A percentile compares a stretch with the other conserved stretches of the same genome.
These are phyloP conservation scores for Phytomonas francai DNA, from an alignment of 208 protist genomes.

Conservation along the genomic window DNA sequence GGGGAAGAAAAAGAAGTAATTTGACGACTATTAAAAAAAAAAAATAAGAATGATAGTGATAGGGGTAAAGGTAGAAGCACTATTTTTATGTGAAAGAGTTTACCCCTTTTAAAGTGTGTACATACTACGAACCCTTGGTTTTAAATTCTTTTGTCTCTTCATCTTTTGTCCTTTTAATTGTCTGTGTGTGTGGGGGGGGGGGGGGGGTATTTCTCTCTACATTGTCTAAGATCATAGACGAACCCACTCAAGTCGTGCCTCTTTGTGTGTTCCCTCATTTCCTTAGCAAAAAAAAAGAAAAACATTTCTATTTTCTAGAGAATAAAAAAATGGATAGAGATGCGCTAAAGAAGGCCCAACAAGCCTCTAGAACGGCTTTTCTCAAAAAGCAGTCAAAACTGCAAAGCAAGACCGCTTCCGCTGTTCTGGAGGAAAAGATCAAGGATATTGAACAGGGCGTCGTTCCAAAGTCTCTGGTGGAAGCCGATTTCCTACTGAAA, in stretches of 20 bases:
- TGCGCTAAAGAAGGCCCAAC: constrained; percentile 37
- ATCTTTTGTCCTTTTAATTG: constrained; percentile 2
- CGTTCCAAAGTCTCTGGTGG: constrained; percentile 36
- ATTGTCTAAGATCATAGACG: not conserved
- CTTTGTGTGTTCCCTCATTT: not conserved
- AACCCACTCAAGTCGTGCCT: not conserved
- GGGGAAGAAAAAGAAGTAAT: not conserved
- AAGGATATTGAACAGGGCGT: constrained; percentile 74
- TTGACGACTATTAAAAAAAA: not conserved
- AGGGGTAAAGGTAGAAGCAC: not conserved
- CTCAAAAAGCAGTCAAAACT: constrained; percentile 48
- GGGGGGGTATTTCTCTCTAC: constrained; percentile 7
- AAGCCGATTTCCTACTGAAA: constrained; percentile 62
- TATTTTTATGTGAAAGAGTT: not conserved
- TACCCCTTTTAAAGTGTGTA: constrained; percentile 1
- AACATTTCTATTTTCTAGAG: not conserved
- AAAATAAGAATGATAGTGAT: constrained; percentile 1
- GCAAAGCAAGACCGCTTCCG: constrained; percentile 51
- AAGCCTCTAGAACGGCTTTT: constrained; percentile 67
- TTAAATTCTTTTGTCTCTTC: constrained; percentile 2
- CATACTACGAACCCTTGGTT: not conserved
- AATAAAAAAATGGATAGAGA: constrained; percentile 44
- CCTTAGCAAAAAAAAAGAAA: not conserved
- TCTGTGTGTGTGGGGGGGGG: not conserved
- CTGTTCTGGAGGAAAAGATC: constrained; percentile 64